Evolutionary conservation across 306 rosid species (phyloP), one percentile per base, ranked within the genome.

Genomic region (Hippophae gyantsensis): DNA sequence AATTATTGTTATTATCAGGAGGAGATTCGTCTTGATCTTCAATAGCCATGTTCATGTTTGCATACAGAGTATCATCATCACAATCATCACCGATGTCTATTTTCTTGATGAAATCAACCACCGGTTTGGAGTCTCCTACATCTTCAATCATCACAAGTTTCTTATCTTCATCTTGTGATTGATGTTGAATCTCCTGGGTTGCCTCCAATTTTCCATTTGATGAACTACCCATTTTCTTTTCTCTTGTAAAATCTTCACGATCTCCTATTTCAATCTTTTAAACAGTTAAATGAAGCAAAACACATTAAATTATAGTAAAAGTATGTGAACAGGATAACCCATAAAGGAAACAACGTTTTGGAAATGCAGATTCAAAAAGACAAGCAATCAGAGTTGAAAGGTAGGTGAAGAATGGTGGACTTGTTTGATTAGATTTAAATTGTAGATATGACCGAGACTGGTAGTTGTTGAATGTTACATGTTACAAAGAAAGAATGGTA

Each of bases 191-290:
- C 51, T 69, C 72, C 38, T 45, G 69, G 38, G 49, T 60, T 52
- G 74, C 80, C 27, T 61, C 75, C 18, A 73, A 48, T 43, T 53
- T 54, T 40, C 70, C 84, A 61, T 81, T 66, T 18, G 71, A 56
- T 42, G 77, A 59, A 49, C 52, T 84, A 45, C 73, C 94, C 90
- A 85, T 82, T 69, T 65, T 7, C 44, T 11, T 50, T 32, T 47
- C 48, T 51, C 43, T 46, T 58, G 74, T 64, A 45, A 60, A 61
- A 57, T 54, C 43, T 49, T 53, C 50, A 13, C 13, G 5, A 13
- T 14, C 38, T 3, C 63, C 44, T 43, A 54, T 66, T 56, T 45
- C 76, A 38, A 59, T 40, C 64, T 32, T 44, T 13, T 49, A 41
- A 18, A 57, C 41, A 52, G 14, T 48, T 42, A 54, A 43, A 50